Evolutionary conservation across 2,329 filamentous ascomycete genomes (phyloP).

Genomic region (Taxawa tesnikishii): DNA sequence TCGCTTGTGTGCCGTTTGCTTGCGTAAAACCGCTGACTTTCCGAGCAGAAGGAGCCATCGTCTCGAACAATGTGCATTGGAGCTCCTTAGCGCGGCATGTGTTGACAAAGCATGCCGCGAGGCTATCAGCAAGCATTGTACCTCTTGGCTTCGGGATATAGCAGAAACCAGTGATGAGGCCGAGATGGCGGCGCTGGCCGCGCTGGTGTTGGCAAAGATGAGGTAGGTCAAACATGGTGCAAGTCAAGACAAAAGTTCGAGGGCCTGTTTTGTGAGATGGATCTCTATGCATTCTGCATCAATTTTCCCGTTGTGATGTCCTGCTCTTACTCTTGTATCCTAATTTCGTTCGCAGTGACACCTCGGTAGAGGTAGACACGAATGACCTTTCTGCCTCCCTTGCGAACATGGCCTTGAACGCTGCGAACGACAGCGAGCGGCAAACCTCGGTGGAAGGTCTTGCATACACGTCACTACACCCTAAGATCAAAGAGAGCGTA

Average conservation of each 20-base stretch:
- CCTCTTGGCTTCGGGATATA: conserved; percentile 76
- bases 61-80: conserved; percentile 74
- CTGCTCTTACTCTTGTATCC: too few relatives aligned
- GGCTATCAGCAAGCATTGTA: conserved; percentile 72
- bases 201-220: conserved; percentile 44
- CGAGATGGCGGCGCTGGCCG: conserved; percentile 38
- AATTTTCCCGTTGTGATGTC: too few relatives aligned
- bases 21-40: too few relatives aligned
- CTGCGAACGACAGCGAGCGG: conserved; percentile 36
- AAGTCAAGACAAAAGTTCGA: too few relatives aligned
- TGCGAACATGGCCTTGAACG: conserved; percentile 51
- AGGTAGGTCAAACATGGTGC: conserved; percentile 10
- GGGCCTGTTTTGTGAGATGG: too few relatives aligned
- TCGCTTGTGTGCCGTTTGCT: too few relatives aligned
- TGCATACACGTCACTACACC: conserved; percentile 79
- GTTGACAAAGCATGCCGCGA: conserved; percentile 74
- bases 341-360: too few relatives aligned
- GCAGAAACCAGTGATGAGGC: conserved; percentile 57
- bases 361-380: background rate
- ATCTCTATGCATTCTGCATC: too few relatives aligned
- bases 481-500: conserved; percentile 73
- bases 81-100: conserved; percentile 85
- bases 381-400: conserved; percentile 43
- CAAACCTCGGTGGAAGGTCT: conserved; percentile 74
- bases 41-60: conserved; percentile 71